Evolutionary conservation across 768 basidiomycete genomes (phyloP), one percentile per base, ranked within the genome.

Genomic region (Phaffia tasmanica): DNA sequence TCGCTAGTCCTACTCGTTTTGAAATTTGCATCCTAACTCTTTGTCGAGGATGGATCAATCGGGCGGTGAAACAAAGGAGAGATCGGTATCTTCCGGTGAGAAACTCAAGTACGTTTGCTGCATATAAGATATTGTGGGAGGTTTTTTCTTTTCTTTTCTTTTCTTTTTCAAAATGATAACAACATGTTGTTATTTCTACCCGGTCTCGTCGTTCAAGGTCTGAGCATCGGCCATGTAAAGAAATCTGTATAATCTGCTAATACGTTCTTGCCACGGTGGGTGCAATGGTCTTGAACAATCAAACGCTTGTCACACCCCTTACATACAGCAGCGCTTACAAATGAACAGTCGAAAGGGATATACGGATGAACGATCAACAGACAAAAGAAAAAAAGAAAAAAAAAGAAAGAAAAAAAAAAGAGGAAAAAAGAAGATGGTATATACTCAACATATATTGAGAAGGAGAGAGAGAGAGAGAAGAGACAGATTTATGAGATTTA

Each of bases 141-240:
- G 35, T 42, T 2, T 25, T 18, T 18, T 6, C 35, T 29, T 25
- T 16, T 27, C 57, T 49, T 16, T 60, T n/a, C 46, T 55, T 42
- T 23, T 50, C 55, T 30, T 42, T 67, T 21, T 16, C 54, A n/a
- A n/a, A n/a, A n/a, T n/a, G n/a, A n/a, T n/a, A n/a, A n/a, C n/a
- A n/a, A n/a, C n/a, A n/a, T n/a, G 19, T 56, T 42, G 6, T 48
- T n/a, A 21, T 56, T 69, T 68, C 51, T 68, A 63, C 0, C 88
- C 91, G 75, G 21, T 35, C 15, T 55, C 32, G 7, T 11, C 23
- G 48, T 88, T 89, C 75, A 95, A 95, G 81, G 94, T 79, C 81
- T 89, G 74, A 51, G 82, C 76, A 48, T 76, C 77, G 62, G 77
- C 78, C 54, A 78, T 79, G 1, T 73, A 79, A 54, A 80, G 80